phyloP scores from a whole-genome alignment of 2,329 filamentous ascomycete genomes.

The Alternaria novae-zelandiae region DNA sequence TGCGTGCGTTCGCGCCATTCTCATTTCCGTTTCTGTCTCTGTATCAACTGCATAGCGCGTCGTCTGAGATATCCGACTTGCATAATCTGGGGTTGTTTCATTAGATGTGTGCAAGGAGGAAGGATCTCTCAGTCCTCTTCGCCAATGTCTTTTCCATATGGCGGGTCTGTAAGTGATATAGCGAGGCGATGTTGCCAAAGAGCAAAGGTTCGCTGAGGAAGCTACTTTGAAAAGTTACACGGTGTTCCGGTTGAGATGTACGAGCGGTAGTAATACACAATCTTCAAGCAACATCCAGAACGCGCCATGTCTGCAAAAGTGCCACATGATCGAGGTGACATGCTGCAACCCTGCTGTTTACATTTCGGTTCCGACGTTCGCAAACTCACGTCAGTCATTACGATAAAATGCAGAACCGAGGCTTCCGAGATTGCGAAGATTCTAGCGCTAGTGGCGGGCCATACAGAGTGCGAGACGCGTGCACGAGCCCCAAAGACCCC shows the following conservation, averaged over 20 bases:
- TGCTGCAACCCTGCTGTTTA: neutral
- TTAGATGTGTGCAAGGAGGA: conserved; percentile 49
- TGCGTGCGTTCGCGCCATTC: conserved; percentile 25
- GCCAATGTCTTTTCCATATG: conserved; percentile 14
- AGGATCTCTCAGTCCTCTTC: conserved; percentile 46
- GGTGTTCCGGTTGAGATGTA: conserved; percentile 28
- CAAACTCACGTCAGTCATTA: neutral
- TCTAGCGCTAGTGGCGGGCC: conserved; percentile 9
- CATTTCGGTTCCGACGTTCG: neutral
- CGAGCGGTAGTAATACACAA: conserved; percentile 15
- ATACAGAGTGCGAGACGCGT: neutral
- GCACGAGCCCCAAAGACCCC: conserved; percentile 16
- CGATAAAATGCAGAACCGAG: neutral
- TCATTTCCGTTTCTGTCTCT: conserved; percentile 23
- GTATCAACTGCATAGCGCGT: conserved; percentile 44
- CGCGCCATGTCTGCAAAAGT: neutral
- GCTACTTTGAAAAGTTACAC: conserved; percentile 44
- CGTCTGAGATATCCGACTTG: conserved; percentile 52
- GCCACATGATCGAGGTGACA: neutral
- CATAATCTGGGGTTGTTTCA: conserved; percentile 39
- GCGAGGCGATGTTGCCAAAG: conserved; percentile 39
- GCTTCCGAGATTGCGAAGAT: conserved; percentile 14
- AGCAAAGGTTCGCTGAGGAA: conserved; percentile 41
- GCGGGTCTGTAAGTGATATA: conserved; percentile 30
- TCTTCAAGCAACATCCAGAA: neutral